phyloP scores from a whole-genome alignment of 345 rosid species.

The Chamaenerion angustifolium region DNA sequence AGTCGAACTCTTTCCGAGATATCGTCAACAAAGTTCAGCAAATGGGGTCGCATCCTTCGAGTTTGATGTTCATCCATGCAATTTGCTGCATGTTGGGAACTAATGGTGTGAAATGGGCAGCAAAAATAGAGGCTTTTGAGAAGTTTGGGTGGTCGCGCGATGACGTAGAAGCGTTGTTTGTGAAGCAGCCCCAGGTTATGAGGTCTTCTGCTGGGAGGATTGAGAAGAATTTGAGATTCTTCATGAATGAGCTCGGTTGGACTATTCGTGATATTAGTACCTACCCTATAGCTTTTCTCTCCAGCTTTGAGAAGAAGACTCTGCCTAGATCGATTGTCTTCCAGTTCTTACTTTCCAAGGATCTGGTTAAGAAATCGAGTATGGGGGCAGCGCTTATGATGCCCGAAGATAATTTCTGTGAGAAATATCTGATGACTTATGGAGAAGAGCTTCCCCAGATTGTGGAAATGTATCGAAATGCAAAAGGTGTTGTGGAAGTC shows the following conservation, averaged over 20 bases:
- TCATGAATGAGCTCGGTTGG: conserved; percentile 6
- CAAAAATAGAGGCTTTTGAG: conserved; percentile 6
- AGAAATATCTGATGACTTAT: background rate
- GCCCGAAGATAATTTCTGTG: background rate
- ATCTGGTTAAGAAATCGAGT: background rate
- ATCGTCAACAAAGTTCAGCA: conserved; percentile 1
- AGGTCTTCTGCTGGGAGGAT: conserved; percentile 6
- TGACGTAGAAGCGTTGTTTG: conserved; percentile 8
- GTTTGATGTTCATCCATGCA: conserved; percentile 5
- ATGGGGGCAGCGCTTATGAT: conserved; percentile 1
- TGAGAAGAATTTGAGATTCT: conserved; percentile 2
- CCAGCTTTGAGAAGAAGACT: conserved; percentile 11
- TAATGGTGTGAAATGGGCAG: conserved; percentile 5
- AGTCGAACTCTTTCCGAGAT: conserved; percentile 2
- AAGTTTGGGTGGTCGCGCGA: conserved; percentile 13
- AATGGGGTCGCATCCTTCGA: conserved; percentile 13
- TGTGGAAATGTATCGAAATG: conserved; percentile 2
- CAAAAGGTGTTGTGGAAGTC: background rate
- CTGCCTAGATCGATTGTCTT: conserved; percentile 9
- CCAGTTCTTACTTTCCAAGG: conserved; percentile 1
- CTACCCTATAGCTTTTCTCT: conserved; percentile 1
- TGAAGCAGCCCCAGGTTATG: conserved; percentile 11
- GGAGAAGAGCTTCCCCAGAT: conserved; percentile 5
- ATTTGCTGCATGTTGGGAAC: conserved; percentile 3
- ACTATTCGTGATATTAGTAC: conserved; percentile 1